A percentile compares a stretch with the other conserved stretches of the same genome.
These are phyloP conservation scores for Medicago truncatula DNA, from an alignment of 306 rosid genomes.

Conservation along the genomic window DNA sequence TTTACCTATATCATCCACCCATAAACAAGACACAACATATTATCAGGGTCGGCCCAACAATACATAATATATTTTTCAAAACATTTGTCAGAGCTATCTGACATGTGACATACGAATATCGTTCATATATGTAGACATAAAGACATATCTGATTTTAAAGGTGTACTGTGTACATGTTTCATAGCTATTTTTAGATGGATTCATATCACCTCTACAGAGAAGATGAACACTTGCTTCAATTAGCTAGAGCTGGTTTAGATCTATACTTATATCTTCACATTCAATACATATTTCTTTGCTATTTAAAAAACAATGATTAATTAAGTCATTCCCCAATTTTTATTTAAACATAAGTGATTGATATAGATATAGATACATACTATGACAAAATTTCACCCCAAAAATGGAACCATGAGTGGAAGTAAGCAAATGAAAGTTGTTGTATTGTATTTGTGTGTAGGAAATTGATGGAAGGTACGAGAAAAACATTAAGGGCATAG, in stretches of 20 bases:
- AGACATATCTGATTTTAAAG: too few species aligned
- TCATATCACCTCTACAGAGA: not conserved
- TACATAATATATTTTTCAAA: too few species aligned
- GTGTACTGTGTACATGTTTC: too few species aligned
- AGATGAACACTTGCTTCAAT: not conserved
- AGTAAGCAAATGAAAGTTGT: conserved; percentile 20
- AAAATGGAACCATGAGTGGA: conserved; percentile 34
- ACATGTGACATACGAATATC: too few species aligned
- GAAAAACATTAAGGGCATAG: conserved; percentile 28
- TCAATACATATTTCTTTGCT: too few species aligned
- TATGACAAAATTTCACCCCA: not conserved
- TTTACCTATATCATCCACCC: too few species aligned
- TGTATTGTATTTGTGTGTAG: conserved; percentile 19
- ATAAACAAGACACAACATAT: too few species aligned
- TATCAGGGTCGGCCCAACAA: too few species aligned
- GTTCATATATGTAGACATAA: too few species aligned
- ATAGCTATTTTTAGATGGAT: too few species aligned
- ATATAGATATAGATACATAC: not conserved
- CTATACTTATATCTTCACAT: too few species aligned
- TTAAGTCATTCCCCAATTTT: not conserved
- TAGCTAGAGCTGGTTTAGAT: not conserved
- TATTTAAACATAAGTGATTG: not conserved
- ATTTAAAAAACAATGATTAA: not conserved
- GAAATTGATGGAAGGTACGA: conserved; percentile 24
- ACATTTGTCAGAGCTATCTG: too few species aligned